These are phyloP conservation scores for Penicillium decumbens DNA, from an alignment of 2,329 filamentous ascomycete species.

Conservation along the genomic window DNA sequence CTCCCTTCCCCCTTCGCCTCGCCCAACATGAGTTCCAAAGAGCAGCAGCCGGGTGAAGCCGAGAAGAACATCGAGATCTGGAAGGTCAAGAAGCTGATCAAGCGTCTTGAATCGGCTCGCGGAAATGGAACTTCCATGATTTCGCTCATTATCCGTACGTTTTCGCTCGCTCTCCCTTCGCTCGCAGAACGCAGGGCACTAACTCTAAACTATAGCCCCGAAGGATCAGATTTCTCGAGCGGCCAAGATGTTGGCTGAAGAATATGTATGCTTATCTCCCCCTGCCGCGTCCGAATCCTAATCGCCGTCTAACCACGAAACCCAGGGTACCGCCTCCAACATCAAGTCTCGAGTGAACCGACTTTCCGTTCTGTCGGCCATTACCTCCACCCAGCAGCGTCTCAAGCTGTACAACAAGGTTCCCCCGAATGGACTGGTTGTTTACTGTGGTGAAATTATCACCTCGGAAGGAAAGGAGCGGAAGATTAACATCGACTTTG, in stretches of 20 bases:
- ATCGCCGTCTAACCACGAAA: constrained; percentile 11
- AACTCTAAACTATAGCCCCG: constrained; percentile 58
- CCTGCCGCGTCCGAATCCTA: neutral
- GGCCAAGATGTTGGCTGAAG: constrained; percentile 99
- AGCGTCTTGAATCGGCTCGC: constrained; percentile 91
- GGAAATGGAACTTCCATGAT: constrained; percentile 99
- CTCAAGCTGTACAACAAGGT: constrained; percentile 99
- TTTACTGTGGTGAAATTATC: constrained; percentile 99
- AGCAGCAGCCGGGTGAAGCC: constrained; percentile 73
- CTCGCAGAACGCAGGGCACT: constrained; percentile 16
- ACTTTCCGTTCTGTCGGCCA: constrained; percentile 94
- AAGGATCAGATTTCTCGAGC: constrained; percentile 97
- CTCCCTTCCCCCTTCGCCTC: constrained; percentile 26
- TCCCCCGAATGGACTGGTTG: constrained; percentile 91
- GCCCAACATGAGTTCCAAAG: constrained; percentile 75
- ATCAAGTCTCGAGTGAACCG: constrained; percentile 99
- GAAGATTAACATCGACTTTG: constrained; percentile 99
- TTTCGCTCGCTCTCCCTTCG: neutral
- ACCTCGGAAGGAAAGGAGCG: constrained; percentile 97
- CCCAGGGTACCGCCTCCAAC: constrained; percentile 90
- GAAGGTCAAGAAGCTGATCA: constrained; percentile 99
- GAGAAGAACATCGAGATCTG: constrained; percentile 90
- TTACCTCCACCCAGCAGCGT: constrained; percentile 97
- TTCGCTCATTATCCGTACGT: constrained; percentile 93
- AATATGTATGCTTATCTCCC: constrained; percentile 65